These are phyloP conservation scores for Arthrinium phaeospermum DNA, from an alignment of 2,329 filamentous ascomycete species.

Conservation along the genomic window DNA sequence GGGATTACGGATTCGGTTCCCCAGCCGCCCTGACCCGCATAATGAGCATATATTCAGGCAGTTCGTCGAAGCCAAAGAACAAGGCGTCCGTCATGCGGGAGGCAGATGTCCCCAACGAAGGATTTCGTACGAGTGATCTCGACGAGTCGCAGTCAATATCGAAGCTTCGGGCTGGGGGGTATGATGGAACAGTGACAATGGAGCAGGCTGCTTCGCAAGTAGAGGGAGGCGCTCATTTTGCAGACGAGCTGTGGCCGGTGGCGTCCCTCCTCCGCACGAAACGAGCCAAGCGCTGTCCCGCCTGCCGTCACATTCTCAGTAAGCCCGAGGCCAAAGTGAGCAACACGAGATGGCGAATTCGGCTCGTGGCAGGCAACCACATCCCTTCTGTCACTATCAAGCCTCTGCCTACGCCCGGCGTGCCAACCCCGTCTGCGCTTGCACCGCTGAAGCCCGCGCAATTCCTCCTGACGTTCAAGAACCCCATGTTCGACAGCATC, in stretches of 20 bases:
- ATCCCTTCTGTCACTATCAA: slow-evolving; percentile 82
- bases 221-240: slow-evolving; percentile 64
- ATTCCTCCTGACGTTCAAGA: slow-evolving; percentile 88
- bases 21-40: slow-evolving; percentile 85
- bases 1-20: slow-evolving; percentile 69
- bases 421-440: slow-evolving; percentile 38
- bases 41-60: slow-evolving; percentile 85
- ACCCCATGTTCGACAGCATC: slow-evolving; percentile 91
- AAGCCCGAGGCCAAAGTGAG: slow-evolving; percentile 92
- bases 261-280: slow-evolving; percentile 87
- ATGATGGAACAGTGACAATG: slow-evolving; percentile 63
- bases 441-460: slow-evolving; percentile 69
- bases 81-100: slow-evolving; percentile 81
- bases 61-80: slow-evolving; percentile 68
- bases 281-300: slow-evolving; percentile 88
- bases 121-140: slow-evolving; percentile 66
- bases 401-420: slow-evolving; percentile 43
- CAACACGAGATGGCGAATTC: slow-evolving; percentile 90
- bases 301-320: slow-evolving; percentile 92
- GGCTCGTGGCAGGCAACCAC: slow-evolving; percentile 84
- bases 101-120: slow-evolving; percentile 72
- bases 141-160: slow-evolving; percentile 68
- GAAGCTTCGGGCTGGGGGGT: slow-evolving; percentile 63
- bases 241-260: slow-evolving; percentile 78
- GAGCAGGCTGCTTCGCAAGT: slow-evolving; percentile 56